phyloP scores from a whole-genome alignment of 129 eudicot species.

The Heracleum sosnowskyi region DNA sequence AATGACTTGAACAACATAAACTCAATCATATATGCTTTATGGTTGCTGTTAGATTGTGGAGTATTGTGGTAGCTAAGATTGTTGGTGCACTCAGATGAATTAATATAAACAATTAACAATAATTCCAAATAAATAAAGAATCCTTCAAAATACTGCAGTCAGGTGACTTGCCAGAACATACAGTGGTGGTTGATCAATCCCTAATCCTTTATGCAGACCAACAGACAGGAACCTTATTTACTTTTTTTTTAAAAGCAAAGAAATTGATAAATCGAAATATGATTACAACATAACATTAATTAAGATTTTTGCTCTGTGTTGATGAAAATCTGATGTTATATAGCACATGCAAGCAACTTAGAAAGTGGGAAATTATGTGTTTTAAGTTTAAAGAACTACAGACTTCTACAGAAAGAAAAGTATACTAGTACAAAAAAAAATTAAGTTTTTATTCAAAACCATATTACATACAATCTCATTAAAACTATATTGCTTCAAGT shows the following conservation, averaged over 20 bases:
- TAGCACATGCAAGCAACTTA: not conserved
- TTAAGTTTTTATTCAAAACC: not conserved
- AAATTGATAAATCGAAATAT: not conserved
- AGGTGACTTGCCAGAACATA: not conserved
- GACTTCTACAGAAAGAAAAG: not conserved
- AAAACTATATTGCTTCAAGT: conserved; percentile 5
- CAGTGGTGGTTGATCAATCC: not conserved
- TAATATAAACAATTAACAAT: not conserved
- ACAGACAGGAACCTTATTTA: not conserved
- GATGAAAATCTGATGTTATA: not conserved
- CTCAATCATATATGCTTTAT: not conserved
- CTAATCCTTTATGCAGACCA: not conserved
- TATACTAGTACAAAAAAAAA: too few species aligned
- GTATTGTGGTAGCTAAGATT: not conserved
- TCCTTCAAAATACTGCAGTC: not conserved
- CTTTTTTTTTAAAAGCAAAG: not conserved
- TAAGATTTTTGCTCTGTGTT: not conserved
- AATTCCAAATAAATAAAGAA: not conserved
- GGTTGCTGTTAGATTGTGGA: not conserved
- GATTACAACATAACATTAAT: not conserved
- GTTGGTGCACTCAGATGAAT: not conserved
- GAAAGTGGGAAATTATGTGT: not conserved
- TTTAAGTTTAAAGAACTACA: not conserved
- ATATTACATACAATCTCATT: conserved; percentile 8
- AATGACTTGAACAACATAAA: not conserved